A percentile compares a stretch with the other conserved stretches of the same genome.
phyloP scores from a whole-genome alignment of 108 stramenopile species.

The Bacterosira constricta region DNA sequence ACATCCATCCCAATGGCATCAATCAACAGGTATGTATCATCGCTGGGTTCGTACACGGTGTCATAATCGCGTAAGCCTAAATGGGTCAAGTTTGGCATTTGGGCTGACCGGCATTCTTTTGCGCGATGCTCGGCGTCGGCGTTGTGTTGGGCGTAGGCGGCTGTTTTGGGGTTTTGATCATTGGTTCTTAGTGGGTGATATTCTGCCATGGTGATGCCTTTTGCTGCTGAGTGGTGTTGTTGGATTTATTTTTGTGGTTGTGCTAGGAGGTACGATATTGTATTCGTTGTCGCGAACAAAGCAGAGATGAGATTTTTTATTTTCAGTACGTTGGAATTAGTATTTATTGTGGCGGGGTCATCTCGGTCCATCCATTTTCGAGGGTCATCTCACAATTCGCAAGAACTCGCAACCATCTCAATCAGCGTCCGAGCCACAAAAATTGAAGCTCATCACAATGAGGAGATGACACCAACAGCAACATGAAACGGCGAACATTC shows the following conservation, averaged over 20 bases:
- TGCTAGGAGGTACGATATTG: no score
- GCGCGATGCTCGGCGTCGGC: constrained; percentile 59
- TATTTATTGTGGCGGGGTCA: not conserved
- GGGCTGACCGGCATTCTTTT: constrained; percentile 47
- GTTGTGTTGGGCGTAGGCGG: constrained; percentile 52
- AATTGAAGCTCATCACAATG: no score
- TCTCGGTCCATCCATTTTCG: not conserved
- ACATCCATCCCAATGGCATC: constrained; percentile 77
- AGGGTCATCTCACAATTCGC: no score
- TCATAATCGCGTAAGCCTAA: constrained; percentile 70
- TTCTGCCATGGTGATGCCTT: constrained; percentile 29
- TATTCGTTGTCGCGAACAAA: no score
- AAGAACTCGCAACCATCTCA: no score
- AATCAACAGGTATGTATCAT: constrained; percentile 87
- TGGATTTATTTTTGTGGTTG: not conserved
- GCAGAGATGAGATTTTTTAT: no score
- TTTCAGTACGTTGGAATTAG: no score
- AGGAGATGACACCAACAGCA: not conserved
- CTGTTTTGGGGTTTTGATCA: constrained; percentile 40
- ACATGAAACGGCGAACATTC: not conserved
- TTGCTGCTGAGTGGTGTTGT: not conserved
- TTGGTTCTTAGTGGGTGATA: constrained; percentile 45
- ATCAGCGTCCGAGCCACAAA: no score
- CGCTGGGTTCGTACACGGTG: constrained; percentile 88
- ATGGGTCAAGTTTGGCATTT: constrained; percentile 78